Evolutionary conservation across 177 flowering plant species (phyloP).

Genomic region (Vitis hybrid): DNA sequence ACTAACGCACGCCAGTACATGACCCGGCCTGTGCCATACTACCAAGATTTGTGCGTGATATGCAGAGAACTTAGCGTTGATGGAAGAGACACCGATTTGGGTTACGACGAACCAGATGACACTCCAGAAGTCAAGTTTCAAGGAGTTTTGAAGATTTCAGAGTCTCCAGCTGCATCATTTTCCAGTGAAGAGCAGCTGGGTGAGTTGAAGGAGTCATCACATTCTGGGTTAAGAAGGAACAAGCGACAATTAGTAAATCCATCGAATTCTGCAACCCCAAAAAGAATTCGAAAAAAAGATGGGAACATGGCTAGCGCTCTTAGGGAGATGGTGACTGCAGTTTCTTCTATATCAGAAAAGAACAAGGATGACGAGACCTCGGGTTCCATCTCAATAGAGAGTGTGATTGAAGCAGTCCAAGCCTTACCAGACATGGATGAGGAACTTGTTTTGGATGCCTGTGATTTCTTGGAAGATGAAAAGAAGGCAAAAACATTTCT

Average conservation of each 20-base stretch:
- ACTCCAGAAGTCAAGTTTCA: slow-evolving; percentile 3
- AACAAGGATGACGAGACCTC: slow-evolving; percentile 22
- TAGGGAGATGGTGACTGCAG: slow-evolving; percentile 33
- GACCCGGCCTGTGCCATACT: slow-evolving; percentile 62
- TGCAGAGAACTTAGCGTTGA: slow-evolving; percentile 32
- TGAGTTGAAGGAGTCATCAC: slow-evolving; percentile 14
- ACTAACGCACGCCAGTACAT: slow-evolving; percentile 60
- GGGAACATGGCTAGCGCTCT: slow-evolving; percentile 26
- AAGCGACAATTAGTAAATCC: slow-evolving; percentile 18
- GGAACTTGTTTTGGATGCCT: slow-evolving; percentile 61
- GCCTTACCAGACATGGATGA: slow-evolving; percentile 63
- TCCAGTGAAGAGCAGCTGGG: slow-evolving; percentile 20
- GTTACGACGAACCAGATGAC: slow-evolving; percentile 20
- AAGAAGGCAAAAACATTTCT: slow-evolving; percentile 54
- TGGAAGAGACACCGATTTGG: slow-evolving; percentile 29
- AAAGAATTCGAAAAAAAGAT: slow-evolving; percentile 18
- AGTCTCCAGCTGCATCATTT: slow-evolving; percentile 20
- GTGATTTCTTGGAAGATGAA: slow-evolving; percentile 64
- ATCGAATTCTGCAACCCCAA: slow-evolving; percentile 13
- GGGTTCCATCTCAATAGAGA: slow-evolving; percentile 34
- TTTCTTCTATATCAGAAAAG: slow-evolving; percentile 28
- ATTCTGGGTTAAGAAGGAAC: slow-evolving; percentile 8
- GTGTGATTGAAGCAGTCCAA: slow-evolving; percentile 52
- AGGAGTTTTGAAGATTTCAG: slow-evolving; percentile 1
- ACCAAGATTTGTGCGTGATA: slow-evolving; percentile 50